Conservation (phyloP, 306 rosid species). For the cucumber (Cucumis sativus) region Cucumber_9930_V3 NC_026655.2:4638501-4639000, state of each 20-base stretch:
- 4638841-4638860: not conserved
- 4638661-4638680: too few species aligned
- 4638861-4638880: not conserved
- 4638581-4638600: too few species aligned
- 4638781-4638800: not conserved
- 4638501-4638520: too few species aligned
- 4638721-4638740: not conserved
- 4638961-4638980: not conserved
- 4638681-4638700: too few species aligned
- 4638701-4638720: not conserved
- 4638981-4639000: too few species aligned
- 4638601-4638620: too few species aligned
- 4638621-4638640: too few species aligned
- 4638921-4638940: not conserved
- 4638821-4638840: not conserved
- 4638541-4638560: too few species aligned
- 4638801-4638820: too few species aligned
- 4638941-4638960: not conserved
- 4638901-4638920: not conserved
- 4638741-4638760: not conserved
- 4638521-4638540: too few species aligned
- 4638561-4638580: too few species aligned
- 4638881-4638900: not conserved
- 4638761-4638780: not conserved
- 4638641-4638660: too few species aligned